Conservation (phyloP, 2,329 filamentous ascomycete species). For the Apiospora rasikravindrae region DNA sequence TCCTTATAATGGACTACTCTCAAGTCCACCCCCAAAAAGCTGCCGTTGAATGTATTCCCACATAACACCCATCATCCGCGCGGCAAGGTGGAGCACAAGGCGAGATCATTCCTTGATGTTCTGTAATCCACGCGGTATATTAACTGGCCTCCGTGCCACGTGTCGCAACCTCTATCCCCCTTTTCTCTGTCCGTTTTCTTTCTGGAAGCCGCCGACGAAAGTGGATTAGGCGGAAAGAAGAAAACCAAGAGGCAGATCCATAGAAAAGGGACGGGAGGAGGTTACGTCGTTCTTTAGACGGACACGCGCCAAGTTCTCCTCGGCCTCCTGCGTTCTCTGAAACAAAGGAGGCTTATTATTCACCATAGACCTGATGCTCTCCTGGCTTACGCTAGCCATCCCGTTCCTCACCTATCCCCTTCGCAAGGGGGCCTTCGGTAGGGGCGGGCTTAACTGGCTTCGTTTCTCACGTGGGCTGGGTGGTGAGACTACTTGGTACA, state of each 20-base stretch:
- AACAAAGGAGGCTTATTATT: neutral
- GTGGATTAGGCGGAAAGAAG: neutral
- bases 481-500: slow-evolving; percentile 19
- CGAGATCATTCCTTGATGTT: slow-evolving; percentile 76
- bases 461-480: slow-evolving; percentile 14
- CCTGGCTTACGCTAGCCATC: slow-evolving; percentile 18
- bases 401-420: neutral
- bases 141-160: slow-evolving; percentile 36
- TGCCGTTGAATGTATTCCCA: slow-evolving; percentile 13
- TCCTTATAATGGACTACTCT: neutral
- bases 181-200: neutral
- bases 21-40: neutral
- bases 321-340: neutral
- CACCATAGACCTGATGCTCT: slow-evolving; percentile 21
- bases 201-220: neutral
- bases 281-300: slow-evolving; percentile 22
- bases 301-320: slow-evolving; percentile 19
- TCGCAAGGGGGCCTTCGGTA: neutral
- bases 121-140: slow-evolving; percentile 79
- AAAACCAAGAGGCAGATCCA: neutral
- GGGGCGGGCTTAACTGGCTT: slow-evolving; percentile 4
- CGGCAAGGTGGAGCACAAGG: slow-evolving; percentile 79
- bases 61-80: slow-evolving; percentile 53
- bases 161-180: slow-evolving; percentile 10
- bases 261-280: neutral